These are phyloP conservation scores for Centaurea solstitialis DNA, from an alignment of 129 eudicot genomes.

Conservation along the genomic window DNA sequence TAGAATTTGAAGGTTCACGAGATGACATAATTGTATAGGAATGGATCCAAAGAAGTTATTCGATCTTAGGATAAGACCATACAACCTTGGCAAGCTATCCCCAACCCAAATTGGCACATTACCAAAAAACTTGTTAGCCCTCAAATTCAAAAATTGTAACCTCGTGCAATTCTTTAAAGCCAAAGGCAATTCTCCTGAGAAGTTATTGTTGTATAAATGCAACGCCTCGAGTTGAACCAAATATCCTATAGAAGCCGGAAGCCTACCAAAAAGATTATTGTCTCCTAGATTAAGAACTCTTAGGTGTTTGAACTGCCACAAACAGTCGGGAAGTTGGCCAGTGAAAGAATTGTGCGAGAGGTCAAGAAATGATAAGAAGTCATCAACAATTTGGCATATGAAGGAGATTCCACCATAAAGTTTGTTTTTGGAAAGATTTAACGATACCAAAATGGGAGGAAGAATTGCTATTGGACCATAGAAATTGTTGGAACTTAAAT, in stretches of 20 bases:
- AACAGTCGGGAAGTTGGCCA: slow-evolving; percentile 31
- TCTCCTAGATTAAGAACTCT: slow-evolving; percentile 25
- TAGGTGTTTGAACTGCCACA: slow-evolving; percentile 6
- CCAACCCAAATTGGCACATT: slow-evolving; percentile 45
- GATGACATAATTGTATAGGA: slow-evolving; percentile 26
- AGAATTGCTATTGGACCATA: slow-evolving; percentile 16
- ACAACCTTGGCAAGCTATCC: background rate
- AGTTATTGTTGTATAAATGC: slow-evolving; percentile 18
- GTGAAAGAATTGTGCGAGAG: slow-evolving; percentile 19
- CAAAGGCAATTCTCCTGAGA: slow-evolving; percentile 34
- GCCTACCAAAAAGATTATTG: slow-evolving; percentile 32
- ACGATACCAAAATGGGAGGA: background rate
- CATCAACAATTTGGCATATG: slow-evolving; percentile 18
- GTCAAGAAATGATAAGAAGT: slow-evolving; percentile 13
- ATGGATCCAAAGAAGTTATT: slow-evolving; percentile 36
- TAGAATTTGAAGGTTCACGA: slow-evolving; percentile 23
- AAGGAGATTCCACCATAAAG: slow-evolving; percentile 34
- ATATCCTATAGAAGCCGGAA: slow-evolving; percentile 32
- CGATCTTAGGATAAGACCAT: slow-evolving; percentile 20
- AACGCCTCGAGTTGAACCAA: background rate
- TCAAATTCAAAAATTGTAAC: slow-evolving; percentile 5
- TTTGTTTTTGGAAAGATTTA: slow-evolving; percentile 42
- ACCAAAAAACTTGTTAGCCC: slow-evolving; percentile 33
- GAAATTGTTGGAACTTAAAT: slow-evolving; percentile 28
- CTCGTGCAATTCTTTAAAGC: slow-evolving; percentile 18